phyloP scores from a whole-genome alignment of 1,284 basidiomycete genomes.

The Phylloporus gajari region DNA sequence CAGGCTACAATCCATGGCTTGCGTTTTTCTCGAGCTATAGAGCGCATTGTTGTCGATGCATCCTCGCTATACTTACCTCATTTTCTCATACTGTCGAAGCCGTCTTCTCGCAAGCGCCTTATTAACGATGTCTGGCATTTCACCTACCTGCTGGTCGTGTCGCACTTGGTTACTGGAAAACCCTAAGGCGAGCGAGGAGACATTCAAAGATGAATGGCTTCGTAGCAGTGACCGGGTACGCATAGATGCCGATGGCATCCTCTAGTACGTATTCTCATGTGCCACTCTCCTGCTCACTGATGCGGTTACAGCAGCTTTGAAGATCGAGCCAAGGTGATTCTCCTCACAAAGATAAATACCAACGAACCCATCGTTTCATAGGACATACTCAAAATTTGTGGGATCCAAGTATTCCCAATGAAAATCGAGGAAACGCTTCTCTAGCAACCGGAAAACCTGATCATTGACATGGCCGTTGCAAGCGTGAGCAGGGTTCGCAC shows the following conservation, averaged over 20 bases:
- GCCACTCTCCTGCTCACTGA: neutral
- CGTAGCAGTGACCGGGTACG: constrained; percentile 76
- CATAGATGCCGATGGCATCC: constrained; percentile 65
- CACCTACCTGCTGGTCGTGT: too few species aligned
- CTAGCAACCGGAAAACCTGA: constrained; percentile 65
- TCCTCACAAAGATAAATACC: too few species aligned
- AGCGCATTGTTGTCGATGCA: too few species aligned
- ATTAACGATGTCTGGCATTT: too few species aligned
- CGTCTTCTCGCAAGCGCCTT: too few species aligned
- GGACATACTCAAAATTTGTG: constrained; percentile 78
- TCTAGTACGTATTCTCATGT: constrained; percentile 62
- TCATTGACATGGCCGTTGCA: constrained; percentile 71
- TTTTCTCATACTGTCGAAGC: too few species aligned
- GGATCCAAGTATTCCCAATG: constrained; percentile 76
- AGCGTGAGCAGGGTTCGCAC: constrained; percentile 76
- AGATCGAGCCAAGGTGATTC: constrained; percentile 88
- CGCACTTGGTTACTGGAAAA: constrained; percentile 77
- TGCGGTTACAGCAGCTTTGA: constrained; percentile 46
- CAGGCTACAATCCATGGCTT: too few species aligned
- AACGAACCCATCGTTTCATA: too few species aligned
- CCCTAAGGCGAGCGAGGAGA: constrained; percentile 68
- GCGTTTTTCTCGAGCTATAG: too few species aligned
- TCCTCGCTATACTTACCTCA: too few species aligned
- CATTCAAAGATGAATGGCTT: constrained; percentile 77
- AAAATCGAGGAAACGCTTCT: constrained; percentile 77